Base-by-base conservation (phyloP, 1,284 basidiomycete genomes). In the Malassezia slooffiae region DNA sequence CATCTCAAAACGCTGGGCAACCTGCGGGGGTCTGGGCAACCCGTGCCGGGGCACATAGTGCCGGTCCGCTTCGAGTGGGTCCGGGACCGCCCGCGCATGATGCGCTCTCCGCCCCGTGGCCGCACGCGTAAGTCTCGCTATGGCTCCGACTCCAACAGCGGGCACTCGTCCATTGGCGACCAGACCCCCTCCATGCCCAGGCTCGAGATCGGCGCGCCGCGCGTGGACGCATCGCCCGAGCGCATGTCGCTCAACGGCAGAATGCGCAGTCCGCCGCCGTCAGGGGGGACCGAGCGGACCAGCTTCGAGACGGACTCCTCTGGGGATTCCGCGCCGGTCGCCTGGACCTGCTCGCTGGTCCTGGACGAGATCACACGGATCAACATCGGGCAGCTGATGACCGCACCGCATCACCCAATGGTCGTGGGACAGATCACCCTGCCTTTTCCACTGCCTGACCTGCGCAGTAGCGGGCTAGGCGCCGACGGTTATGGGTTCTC, bases 351-450 rank as follows among this genome's bases (percentile, higher is more conserved):
- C 66, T 63, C 64, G 33, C 64, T 72, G 10, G 70, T 75, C 2
- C 72, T 73, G 36, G 56, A 60, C 2, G 51, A 58, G 1, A 41
- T 36, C 10, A 63, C 60, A 9, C 57, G 62, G n/a, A 64, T 68
- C 32, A 64, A 64, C 9, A 46, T 68, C n/a, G 87, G 90, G 3
- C 55, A 55, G 10, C 47, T 67, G 12, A 44, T 47, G n/a, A 91
- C 90, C 5, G 89, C 89, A 1, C 90, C 89, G 13, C 88, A 96
- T 70, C 91, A 96, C 70, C 91, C 91, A 6, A 89, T 91, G 68
- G 82, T 96, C 15, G 83, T 96, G 22, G 83, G 81, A 26, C 80
- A 89, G 72, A 76, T 96, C 47, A 85, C 87, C 66, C 79, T 93
- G 37, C 88, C 89, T 8, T 86, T 81, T 70, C 81, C 83, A 0